Evolutionary conservation across 2,329 filamentous ascomycete genomes (phyloP), one percentile per base, ranked within the genome.

Genomic region (Talaromyces sp.): DNA sequence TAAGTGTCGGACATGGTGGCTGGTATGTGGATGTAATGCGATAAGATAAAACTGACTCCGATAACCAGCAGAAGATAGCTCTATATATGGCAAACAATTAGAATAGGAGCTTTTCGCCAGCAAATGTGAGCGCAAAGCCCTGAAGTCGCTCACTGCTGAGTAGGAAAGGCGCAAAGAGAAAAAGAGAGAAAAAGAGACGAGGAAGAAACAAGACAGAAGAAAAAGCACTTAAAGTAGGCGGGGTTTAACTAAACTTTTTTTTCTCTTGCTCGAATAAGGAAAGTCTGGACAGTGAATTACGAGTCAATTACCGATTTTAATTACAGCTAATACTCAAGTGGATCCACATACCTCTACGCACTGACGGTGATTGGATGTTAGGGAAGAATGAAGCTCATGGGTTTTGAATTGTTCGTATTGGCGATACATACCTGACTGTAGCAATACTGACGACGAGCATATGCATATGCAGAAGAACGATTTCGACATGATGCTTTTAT

Each of bases 41-140:
- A 21, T 21, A 48, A 35, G 31, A 15, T 33, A n/a, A 22, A 36
- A 19, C 5, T n/a, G 7, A 5, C 48, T 52, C 48, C 33, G 35
- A 52, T 48, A 48, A 48, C 45, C 45, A 48, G 45, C 45, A 28
- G 45, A n/a, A 48, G 45, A 28, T 48, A 33, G 28, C 15, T 46
- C 5, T 48, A 48, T 39, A 52, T 22, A 25, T 36, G 19, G 17
- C 10, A 17, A 21, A 28, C 39, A n/a, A 40, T 51, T 48, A 41
- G 19, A 28, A 41, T 35, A 25, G 75, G 78, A 80, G 77, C 74
- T 80, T 81, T 82, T 67, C 70, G 61, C 59, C 60, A 67, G 62
- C 63, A 72, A 56, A 50, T 28, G 76, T 75, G 77, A 80, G 77
- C 80, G 79, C 80, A 81, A 82, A 82, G 79, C 79, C 78, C 76